Base-by-base conservation (phyloP, 805 yeast genomes). In the Brettanomyces bruxellensis region DNA sequence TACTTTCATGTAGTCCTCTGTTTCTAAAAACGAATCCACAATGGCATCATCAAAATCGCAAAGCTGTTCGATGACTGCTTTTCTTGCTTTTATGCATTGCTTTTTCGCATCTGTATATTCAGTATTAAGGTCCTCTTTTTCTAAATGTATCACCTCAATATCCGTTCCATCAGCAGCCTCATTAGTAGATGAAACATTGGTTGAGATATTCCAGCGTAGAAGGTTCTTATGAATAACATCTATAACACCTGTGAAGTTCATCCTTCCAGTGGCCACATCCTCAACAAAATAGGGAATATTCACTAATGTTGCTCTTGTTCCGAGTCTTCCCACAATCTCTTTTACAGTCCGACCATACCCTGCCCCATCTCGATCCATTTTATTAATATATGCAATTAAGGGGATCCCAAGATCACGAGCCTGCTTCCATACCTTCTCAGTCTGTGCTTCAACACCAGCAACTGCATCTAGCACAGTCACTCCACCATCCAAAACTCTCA, bases 361-460 rank as follows among this genome's bases (percentile, higher is more conserved):
- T 1, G 98, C 96, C 22, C 99, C 99, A 13, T 81, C 84, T 49
- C 98, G 73, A 66, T 93, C 99, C 98, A 93, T 90, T 63, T 93
- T 93, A 64, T 93, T 93, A 34, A 93, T 77, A 60, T 79, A 93
- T 11, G 87, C 81, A 11, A 93, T 69, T 43, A 78, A 74, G 0
- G 99, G 98, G 35, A 93, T 79, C 3, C 64, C 63, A 53, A 81
- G 65, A 14, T 73, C 75, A 22, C 67, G 69, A 1, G 96, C 90
- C 63, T 90, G 96, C 51, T 75, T 78, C 97, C 98, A 93, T 3
- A 93, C 98, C 58, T 89, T 91, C 60, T 90, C 97, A 0, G 99
- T 91, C 64, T 93, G 98, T 0, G 98, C 93, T 61, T 93, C 99
- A 1, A 93, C 99, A 11, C 99, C 99, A 2, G 96, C 97, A 7